phyloP scores from a whole-genome alignment of 306 rosid species.

The Castanopsis chinensis region DNA sequence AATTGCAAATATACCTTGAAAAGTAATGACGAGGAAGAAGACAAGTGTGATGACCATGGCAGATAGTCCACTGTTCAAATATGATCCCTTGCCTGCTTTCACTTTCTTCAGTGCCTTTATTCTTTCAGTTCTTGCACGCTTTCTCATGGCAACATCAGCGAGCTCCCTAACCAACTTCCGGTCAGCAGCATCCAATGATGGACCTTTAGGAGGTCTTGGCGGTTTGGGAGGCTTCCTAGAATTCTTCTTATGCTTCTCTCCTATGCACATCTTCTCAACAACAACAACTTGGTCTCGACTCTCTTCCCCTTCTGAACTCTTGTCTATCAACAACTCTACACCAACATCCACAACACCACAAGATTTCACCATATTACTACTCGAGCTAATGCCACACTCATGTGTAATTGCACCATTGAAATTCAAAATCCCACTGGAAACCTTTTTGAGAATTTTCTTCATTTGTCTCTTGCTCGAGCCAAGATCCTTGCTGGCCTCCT shows the following conservation, averaged over 20 bases:
- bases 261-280: slow-evolving; percentile 19
- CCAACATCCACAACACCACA: slow-evolving; percentile 26
- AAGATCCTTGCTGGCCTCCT: slow-evolving; percentile 47
- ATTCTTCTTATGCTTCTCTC: slow-evolving; percentile 25
- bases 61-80: slow-evolving; percentile 46
- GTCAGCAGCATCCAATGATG: slow-evolving; percentile 67
- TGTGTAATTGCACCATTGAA: slow-evolving; percentile 41
- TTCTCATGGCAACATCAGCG: slow-evolving; percentile 55
- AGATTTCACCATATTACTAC: slow-evolving; percentile 37
- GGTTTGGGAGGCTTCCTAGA: slow-evolving; percentile 63
- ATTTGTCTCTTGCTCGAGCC: slow-evolving; percentile 32
- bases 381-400: slow-evolving; percentile 40
- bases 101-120: slow-evolving; percentile 51
- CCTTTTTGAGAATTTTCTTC: slow-evolving; percentile 34
- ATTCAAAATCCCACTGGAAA: slow-evolving; percentile 43
- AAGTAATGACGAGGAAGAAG: slow-evolving; percentile 49
- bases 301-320: slow-evolving; percentile 29
- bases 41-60: slow-evolving; percentile 60
- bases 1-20: slow-evolving; percentile 49
- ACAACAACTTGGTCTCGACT: slow-evolving; percentile 7
- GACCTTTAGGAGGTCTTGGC: slow-evolving; percentile 73
- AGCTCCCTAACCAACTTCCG: slow-evolving; percentile 59
- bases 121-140: slow-evolving; percentile 60
- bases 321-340: slow-evolving; percentile 39
- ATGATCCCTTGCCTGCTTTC: slow-evolving; percentile 45